Evolutionary conservation across 2,329 filamentous ascomycete genomes (phyloP), one percentile per base, ranked within the genome.

Genomic region (Ascochyta koolunga): DNA sequence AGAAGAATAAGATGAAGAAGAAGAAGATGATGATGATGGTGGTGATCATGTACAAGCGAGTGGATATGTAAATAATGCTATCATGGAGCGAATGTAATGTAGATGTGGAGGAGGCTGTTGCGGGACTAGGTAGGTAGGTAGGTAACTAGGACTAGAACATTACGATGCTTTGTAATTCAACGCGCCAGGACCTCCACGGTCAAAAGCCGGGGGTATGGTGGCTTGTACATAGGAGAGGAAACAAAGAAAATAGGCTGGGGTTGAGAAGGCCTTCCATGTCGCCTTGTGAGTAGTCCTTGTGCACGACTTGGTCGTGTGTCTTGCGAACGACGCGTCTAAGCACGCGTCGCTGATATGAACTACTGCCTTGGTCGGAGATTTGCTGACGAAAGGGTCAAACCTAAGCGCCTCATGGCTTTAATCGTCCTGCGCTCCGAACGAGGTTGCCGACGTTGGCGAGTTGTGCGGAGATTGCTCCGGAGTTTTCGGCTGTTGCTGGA

Each of bases 111-210:
- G 60, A 52, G 32, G 40, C 24, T 45, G 50, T 41, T 47, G 56
- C 60, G 56, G 58, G 58, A 67, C 62, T 65, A 67, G 61, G 36
- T 60, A 47, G 66, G 58, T 67, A 69, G 9, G 25, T 24, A 24
- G 24, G 24, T 27, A 27, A 29, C 27, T 29, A 56, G 59, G 59
- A 69, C 65, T 69, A 67, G 63, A 64, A 68, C 67, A 69, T 69
- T 69, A 69, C 62, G 57, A 46, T 50, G n/a, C 11, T 32, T 35
- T 18, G 62, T 66, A 67, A 59, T 51, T 66, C 61, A 63, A 64
- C 60, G 61, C 56, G 58, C 60, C 53, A 57, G 50, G 57, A 57
- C 59, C 64, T 60, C 65, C 60, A 64, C 58, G 44, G 44, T 37
- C 37, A 38, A 29, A 19, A 52, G 31, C 46, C 37, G 39, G 35